These are phyloP conservation scores for Fonsecaea nubica DNA, from an alignment of 2,329 filamentous ascomycete species.

Conservation along the genomic window DNA sequence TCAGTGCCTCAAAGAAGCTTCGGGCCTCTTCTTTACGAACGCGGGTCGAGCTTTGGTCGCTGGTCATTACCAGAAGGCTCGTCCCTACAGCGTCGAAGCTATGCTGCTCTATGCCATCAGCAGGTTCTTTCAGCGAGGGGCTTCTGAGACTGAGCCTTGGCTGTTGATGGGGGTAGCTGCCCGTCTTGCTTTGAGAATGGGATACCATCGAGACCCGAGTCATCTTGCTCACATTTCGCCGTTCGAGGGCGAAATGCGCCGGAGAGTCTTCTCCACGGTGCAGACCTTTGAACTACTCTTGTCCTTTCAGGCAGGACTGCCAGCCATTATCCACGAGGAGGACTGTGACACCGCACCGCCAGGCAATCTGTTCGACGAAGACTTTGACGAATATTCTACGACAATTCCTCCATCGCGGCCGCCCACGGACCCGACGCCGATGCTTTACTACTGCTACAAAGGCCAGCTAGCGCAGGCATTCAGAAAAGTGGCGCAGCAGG, in stretches of 20 bases:
- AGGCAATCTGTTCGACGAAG: conserved; percentile 66
- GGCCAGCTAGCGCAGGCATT: conserved; percentile 6
- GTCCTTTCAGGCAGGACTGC: conserved; percentile 59
- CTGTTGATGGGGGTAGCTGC: conserved; percentile 21
- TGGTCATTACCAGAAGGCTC: conserved; percentile 61
- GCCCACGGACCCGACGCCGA: conserved; percentile 12
- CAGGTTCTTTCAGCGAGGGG: conserved; percentile 12
- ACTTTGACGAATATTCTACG: conserved; percentile 57
- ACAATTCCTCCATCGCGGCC: conserved; percentile 22
- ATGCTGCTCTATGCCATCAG: conserved; percentile 14
- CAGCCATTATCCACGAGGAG: conserved; percentile 64
- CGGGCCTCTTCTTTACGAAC: conserved; percentile 42
- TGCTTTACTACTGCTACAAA: conserved; percentile 19
- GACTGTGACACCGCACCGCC: conserved; percentile 65
- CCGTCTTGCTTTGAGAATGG: conserved; percentile 46
- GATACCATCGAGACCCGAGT: conserved; percentile 52
- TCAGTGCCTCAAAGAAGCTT: not conserved
- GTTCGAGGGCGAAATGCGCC: conserved; percentile 48
- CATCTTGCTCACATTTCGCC: conserved; percentile 46
- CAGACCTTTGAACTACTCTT: conserved; percentile 49
- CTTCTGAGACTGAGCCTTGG: conserved; percentile 16
- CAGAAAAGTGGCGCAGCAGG: conserved; percentile 36
- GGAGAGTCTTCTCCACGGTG: conserved; percentile 46
- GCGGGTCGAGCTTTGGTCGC: conserved; percentile 61
- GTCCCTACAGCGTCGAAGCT: conserved; percentile 40